Base-by-base conservation (phyloP, 2,329 filamentous ascomycete species). In the Domatiomyces catenatus region DNA sequence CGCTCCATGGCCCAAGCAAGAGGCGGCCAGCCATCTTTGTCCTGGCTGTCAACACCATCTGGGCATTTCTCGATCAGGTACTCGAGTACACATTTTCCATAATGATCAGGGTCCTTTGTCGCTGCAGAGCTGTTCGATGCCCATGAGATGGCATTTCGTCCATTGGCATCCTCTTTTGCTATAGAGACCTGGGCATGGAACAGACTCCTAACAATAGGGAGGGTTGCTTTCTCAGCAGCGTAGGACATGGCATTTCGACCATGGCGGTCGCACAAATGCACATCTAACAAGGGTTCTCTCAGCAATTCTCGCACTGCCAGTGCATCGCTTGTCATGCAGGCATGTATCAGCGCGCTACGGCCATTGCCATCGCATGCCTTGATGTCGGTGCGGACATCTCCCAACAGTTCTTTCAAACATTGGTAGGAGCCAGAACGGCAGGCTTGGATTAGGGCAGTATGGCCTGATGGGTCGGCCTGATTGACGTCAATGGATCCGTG, bases 71-170 rank as follows among this genome's bases (percentile, higher is more conserved):
- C 20, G 18, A 51, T 22, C 2, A 53, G 49, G 26, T 48, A 51
- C 42, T 45, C 49, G 32, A 53, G 49, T 19, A 51, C 49, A 32
- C 42, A 46, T 26, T 51, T 8, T 46, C 48, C 48, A 28, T 18
- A 26, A 28, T 52, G 24, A 47, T 52, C 44, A 17, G 44, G 22
- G 22, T 19, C 8, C 44, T 44, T 46, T 1, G 48, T 53, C 20
- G 44, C 49, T 51, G 19, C 32, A 19, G 46, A 22, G 44, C 49
- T 51, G 44, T 48, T 51, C 2, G 51, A 28, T 43, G 49, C 49
- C 51, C 51, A 53, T 39, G 49, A 53, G 42, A 53, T 44, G 19
- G 49, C 49, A 42, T 53, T 53, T 51, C 51, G 49, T 15, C 51
- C 51, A 19, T 48, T 48, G 15, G 12, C 18, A 51, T 53, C 51